These are phyloP conservation scores for Ascodesmis nigricans DNA, from an alignment of 495 filamentous ascomycete species.

Conservation along the genomic window DNA sequence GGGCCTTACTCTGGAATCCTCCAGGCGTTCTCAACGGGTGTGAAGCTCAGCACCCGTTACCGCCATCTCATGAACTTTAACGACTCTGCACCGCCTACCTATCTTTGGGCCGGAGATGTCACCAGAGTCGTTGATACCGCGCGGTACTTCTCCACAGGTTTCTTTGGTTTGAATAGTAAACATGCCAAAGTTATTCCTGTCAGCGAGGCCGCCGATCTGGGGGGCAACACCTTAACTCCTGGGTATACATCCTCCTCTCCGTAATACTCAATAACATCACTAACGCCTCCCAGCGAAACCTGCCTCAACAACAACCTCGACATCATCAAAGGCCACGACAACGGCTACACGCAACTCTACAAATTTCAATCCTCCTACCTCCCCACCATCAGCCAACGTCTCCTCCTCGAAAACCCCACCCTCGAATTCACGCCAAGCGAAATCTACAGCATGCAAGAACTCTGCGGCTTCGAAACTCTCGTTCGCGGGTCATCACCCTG, in stretches of 20 bases:
- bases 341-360: slow-evolving; percentile 27
- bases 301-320: slow-evolving; percentile 32
- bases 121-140: slow-evolving; percentile 37
- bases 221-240: slow-evolving; percentile 36
- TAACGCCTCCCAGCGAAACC: slow-evolving; percentile 23
- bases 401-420: slow-evolving; percentile 27
- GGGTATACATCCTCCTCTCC: slow-evolving; percentile 18
- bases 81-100: slow-evolving; percentile 18
- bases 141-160: slow-evolving; percentile 32
- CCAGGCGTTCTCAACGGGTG: slow-evolving; percentile 34
- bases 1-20: slow-evolving; percentile 36
- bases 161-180: slow-evolving; percentile 31
- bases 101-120: slow-evolving; percentile 34
- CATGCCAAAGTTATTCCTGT: slow-evolving; percentile 29
- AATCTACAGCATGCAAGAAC: slow-evolving; percentile 38
- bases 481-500: slow-evolving; percentile 33
- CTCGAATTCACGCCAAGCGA: slow-evolving; percentile 23
- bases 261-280: neutral
- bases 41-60: slow-evolving; percentile 34
- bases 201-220: slow-evolving; percentile 28
- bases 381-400: slow-evolving; percentile 26
- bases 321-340: slow-evolving; percentile 27
- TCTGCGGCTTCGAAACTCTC: slow-evolving; percentile 38
- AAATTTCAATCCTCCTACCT: slow-evolving; percentile 31
- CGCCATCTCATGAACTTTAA: slow-evolving; percentile 23